Percentiles rank a stretch among this genome's conserved stretches.
Conservation (phyloP, 371 early-diverging fungal species). For the Mucor circinelloides region DNA sequence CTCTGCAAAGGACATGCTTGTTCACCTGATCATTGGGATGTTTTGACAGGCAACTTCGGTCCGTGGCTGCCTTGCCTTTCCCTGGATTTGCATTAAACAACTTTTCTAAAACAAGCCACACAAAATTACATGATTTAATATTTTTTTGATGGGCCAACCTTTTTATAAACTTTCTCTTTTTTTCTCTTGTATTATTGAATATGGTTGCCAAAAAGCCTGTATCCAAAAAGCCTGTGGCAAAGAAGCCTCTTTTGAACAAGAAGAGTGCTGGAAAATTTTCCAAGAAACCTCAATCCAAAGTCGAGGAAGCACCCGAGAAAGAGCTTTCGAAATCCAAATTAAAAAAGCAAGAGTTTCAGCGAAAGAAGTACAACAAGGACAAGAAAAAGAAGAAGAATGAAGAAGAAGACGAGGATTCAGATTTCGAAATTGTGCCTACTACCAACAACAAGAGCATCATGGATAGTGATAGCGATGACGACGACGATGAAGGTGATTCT, state of each 20-base stretch:
- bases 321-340: conserved; percentile 32
- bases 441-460: background rate
- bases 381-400: conserved; percentile 21
- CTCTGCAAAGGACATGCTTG: too few relatives aligned
- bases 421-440: conserved; percentile 36
- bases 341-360: conserved; percentile 39
- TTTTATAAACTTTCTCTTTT: background rate
- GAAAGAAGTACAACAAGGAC: conserved; percentile 41
- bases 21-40: too few relatives aligned
- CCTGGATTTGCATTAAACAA: background rate
- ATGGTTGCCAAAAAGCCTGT: conserved; percentile 18
- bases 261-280: background rate
- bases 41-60: background rate
- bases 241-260: background rate
- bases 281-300: background rate
- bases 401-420: conserved; percentile 32
- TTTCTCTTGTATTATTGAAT: background rate
- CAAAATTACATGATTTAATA: background rate
- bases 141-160: background rate
- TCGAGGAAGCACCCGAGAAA: conserved; percentile 9
- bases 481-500: conserved; percentile 22
- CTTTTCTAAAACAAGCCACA: background rate
- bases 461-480: conserved; percentile 8
- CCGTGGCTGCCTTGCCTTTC: background rate
- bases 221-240: conserved; percentile 10